A percentile compares a stretch with the other conserved stretches of the same genome.
phyloP scores from a whole-genome alignment of 2,329 filamentous ascomycete species.

The Phoma herbarum region DNA sequence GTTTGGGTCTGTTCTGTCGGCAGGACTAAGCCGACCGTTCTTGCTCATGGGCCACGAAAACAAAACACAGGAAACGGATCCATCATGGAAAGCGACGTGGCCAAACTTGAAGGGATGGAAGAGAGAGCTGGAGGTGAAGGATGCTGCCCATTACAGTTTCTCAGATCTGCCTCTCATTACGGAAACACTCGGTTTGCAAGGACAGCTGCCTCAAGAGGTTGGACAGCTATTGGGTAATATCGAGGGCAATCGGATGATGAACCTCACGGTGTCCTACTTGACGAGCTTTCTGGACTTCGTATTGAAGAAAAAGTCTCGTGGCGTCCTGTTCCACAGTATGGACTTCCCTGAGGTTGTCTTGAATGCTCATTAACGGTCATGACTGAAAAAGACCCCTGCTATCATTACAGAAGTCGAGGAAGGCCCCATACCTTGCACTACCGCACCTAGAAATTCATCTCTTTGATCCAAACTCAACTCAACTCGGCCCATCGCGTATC shows the following conservation, averaged over 20 bases:
- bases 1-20: slow-evolving; percentile 32
- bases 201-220: slow-evolving; percentile 27
- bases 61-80: slow-evolving; percentile 40
- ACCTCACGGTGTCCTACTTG: slow-evolving; percentile 32
- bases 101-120: slow-evolving; percentile 37
- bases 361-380: not conserved
- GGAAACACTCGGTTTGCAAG: slow-evolving; percentile 27
- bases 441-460: not conserved
- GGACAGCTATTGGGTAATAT: slow-evolving; percentile 34
- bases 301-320: slow-evolving; percentile 25
- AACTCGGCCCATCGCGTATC: too few relatives aligned
- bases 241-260: slow-evolving; percentile 33
- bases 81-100: slow-evolving; percentile 39
- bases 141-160: slow-evolving; percentile 40
- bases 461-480: too few relatives aligned
- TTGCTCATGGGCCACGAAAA: slow-evolving; percentile 41
- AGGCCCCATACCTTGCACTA: not conserved
- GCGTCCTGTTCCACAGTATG: not conserved
- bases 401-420: not conserved
- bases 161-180: slow-evolving; percentile 36
- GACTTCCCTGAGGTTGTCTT: slow-evolving; percentile 30
- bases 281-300: slow-evolving; percentile 34
- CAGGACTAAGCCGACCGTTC: slow-evolving; percentile 31
- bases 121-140: slow-evolving; percentile 38
- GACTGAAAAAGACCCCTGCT: not conserved